phyloP scores from a whole-genome alignment of 306 rosid species.

The Cucumis cinereus region DNA sequence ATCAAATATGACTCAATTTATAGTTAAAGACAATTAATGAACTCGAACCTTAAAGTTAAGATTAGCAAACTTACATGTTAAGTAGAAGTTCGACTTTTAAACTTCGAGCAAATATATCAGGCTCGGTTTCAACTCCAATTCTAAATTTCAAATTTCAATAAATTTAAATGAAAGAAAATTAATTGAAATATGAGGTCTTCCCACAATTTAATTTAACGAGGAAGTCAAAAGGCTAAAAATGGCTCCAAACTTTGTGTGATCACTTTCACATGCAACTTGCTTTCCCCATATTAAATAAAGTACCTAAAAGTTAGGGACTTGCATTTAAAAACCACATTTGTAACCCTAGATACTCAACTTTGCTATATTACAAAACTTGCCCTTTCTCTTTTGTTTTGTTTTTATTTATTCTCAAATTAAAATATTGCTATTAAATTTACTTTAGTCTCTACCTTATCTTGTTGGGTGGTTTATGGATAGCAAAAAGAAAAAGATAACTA shows the following conservation, averaged over 20 bases:
- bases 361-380: too few species aligned
- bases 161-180: not conserved
- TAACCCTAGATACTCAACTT: too few species aligned
- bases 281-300: not conserved
- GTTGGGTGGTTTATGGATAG: too few species aligned
- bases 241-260: not conserved
- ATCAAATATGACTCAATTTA: not conserved
- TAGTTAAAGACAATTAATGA: too few species aligned
- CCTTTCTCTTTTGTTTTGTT: too few species aligned
- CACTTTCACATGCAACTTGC: conserved; percentile 2
- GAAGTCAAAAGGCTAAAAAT: not conserved
- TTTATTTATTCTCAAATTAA: too few species aligned
- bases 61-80: too few species aligned
- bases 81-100: too few species aligned
- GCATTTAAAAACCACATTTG: not conserved
- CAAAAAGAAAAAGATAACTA: too few species aligned
- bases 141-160: not conserved
- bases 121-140: not conserved
- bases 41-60: not conserved
- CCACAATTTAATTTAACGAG: not conserved
- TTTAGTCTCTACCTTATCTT: too few species aligned
- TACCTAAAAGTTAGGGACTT: not conserved
- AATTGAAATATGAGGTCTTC: not conserved
- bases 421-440: too few species aligned
- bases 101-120: too few species aligned